Conservation (phyloP, 371 early-diverging fungal genomes). For the Synchytrium microbalum region DNA sequence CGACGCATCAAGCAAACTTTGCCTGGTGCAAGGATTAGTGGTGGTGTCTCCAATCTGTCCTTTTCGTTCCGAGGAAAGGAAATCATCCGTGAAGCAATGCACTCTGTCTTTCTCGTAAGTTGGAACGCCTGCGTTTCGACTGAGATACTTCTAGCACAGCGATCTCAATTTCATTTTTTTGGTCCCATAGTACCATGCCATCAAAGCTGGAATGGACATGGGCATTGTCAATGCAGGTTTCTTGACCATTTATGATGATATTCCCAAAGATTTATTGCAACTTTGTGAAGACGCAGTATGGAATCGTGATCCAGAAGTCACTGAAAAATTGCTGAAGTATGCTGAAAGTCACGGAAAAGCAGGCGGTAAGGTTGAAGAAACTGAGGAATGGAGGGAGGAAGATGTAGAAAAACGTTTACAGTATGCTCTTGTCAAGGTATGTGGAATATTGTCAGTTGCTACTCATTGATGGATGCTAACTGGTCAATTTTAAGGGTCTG, state of each 20-base stretch:
- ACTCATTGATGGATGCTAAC: no score
- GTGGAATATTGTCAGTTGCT: no score
- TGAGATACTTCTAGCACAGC: background rate
- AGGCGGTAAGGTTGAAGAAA: conserved; percentile 55
- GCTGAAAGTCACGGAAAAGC: conserved; percentile 51
- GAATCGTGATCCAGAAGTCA: conserved; percentile 83
- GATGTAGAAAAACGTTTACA: conserved; percentile 67
- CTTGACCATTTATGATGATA: conserved; percentile 88
- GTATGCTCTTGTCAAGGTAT: conserved; percentile 80
- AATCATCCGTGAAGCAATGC: conserved; percentile 86
- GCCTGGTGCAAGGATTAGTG: conserved; percentile 78
- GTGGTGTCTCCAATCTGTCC: conserved; percentile 90
- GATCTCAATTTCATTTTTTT: conserved; percentile 6
- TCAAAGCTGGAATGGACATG: conserved; percentile 91
- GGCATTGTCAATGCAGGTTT: conserved; percentile 93
- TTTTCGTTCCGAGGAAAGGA: conserved; percentile 94
- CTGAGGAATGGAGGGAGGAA: conserved; percentile 78
- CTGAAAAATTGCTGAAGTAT: conserved; percentile 80
- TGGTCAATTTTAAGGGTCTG: no score
- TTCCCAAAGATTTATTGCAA: conserved; percentile 80
- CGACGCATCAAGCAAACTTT: conserved; percentile 64
- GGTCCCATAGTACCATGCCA: conserved; percentile 60
- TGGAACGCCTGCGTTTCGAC: no score
- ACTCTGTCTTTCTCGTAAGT: conserved; percentile 71
- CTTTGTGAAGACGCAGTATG: conserved; percentile 87